phyloP scores from a whole-genome alignment of 1,284 basidiomycete genomes.

The Tremellales sp. region DNA sequence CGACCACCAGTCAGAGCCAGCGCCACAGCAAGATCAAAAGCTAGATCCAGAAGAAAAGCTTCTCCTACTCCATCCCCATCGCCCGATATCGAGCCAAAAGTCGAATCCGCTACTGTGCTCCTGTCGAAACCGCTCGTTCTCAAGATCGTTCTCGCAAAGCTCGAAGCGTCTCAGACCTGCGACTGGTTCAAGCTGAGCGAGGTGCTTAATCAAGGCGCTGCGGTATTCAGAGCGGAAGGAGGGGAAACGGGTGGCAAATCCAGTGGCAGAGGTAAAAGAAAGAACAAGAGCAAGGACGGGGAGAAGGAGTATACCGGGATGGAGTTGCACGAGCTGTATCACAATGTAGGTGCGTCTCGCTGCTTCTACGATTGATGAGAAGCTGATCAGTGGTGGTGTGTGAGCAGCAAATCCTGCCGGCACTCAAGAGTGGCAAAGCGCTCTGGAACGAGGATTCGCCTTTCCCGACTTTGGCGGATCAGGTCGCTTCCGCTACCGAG shows the following conservation, averaged over 20 bases:
- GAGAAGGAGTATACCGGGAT: conserved; percentile 13
- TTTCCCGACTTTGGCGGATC: not conserved
- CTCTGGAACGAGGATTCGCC: conserved; percentile 15
- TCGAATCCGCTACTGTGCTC: not conserved
- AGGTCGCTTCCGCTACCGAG: too few species aligned
- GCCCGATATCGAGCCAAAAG: conserved; percentile 13
- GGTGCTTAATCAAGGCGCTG: too few species aligned
- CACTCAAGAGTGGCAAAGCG: conserved; percentile 20
- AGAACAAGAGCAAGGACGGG: conserved; percentile 3
- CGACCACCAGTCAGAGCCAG: too few species aligned
- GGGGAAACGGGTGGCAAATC: conserved; percentile 8
- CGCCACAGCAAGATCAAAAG: too few species aligned
- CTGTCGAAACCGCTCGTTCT: conserved; percentile 14
- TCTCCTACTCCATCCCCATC: too few species aligned
- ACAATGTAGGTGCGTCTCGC: conserved; percentile 23
- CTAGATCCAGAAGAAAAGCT: too few species aligned
- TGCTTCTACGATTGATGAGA: not conserved
- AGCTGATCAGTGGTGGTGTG: conserved; percentile 3
- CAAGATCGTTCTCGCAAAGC: conserved; percentile 27
- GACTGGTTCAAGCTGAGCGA: conserved; percentile 33
- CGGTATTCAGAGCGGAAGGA: not conserved
- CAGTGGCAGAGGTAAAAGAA: not conserved
- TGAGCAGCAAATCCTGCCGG: conserved; percentile 27
- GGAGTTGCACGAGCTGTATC: conserved; percentile 29
- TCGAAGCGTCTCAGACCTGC: conserved; percentile 24